These are phyloP conservation scores for Populus euphratica DNA, from an alignment of 345 rosid species.

Conservation along the genomic window DNA sequence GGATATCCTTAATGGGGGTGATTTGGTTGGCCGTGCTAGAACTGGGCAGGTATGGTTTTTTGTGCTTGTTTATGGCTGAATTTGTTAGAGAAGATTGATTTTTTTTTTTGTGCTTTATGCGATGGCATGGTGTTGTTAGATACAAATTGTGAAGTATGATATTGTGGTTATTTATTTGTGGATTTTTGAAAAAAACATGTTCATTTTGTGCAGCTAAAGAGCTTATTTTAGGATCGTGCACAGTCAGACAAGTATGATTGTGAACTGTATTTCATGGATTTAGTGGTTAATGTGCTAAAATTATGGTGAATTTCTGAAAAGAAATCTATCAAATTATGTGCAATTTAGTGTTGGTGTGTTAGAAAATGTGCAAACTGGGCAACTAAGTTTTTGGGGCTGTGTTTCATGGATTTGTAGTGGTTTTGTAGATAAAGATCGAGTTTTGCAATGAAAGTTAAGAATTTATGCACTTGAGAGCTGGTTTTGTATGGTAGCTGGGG, in stretches of 20 bases:
- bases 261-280: not conserved
- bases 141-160: not conserved
- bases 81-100: not conserved
- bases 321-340: not conserved
- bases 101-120: not conserved
- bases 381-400: not conserved
- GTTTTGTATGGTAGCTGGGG: not conserved
- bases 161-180: not conserved
- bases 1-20: constrained; percentile 67
- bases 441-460: too few relatives aligned
- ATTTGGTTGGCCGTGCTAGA: constrained; percentile 91
- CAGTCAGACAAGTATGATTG: not conserved
- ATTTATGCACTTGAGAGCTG: not conserved
- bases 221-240: not conserved
- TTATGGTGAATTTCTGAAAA: not conserved
- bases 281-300: not conserved
- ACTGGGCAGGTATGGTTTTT: constrained; percentile 72
- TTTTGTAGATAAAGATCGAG: not conserved
- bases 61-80: not conserved
- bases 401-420: not conserved
- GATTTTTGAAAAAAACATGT: too few relatives aligned
- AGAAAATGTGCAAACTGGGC: not conserved
- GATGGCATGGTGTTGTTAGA: not conserved
- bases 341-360: not conserved
- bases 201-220: too few relatives aligned